A percentile compares a stretch with the other conserved stretches of the same genome.
phyloP scores from a whole-genome alignment of 768 basidiomycete genomes.

The Xerocomellus chrysenteron region DNA sequence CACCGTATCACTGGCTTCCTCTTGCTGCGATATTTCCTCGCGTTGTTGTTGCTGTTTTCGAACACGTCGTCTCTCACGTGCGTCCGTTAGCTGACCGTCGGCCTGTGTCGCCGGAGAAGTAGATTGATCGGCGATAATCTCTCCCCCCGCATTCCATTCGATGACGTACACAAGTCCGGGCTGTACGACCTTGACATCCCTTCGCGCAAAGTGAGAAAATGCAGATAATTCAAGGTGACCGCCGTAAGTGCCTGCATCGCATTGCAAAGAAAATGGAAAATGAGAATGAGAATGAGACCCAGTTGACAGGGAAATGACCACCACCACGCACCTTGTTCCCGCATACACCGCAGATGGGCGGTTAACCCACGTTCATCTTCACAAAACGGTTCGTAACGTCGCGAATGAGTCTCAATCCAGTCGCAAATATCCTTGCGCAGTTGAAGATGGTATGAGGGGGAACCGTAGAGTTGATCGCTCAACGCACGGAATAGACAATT shows the following conservation, averaged over 20 bases:
- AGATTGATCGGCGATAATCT: constrained; percentile 32
- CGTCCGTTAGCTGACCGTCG: constrained; percentile 27
- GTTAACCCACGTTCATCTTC: constrained; percentile 80
- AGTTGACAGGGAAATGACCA: not conserved
- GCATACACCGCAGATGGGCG: constrained; percentile 74
- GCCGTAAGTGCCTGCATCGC: constrained; percentile 73
- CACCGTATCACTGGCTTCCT: constrained; percentile 43
- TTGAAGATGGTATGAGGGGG: constrained; percentile 63
- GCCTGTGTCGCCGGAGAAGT: constrained; percentile 28
- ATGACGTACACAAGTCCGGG: constrained; percentile 91
- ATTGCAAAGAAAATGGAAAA: not conserved
- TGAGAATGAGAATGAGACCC: not conserved
- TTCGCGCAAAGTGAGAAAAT: constrained; percentile 75
- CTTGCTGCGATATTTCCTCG: constrained; percentile 22
- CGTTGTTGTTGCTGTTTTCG: constrained; percentile 39
- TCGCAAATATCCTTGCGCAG: constrained; percentile 78
- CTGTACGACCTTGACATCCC: constrained; percentile 90
- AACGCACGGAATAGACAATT: constrained; percentile 93
- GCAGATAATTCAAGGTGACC: constrained; percentile 93
- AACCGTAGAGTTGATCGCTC: constrained; percentile 83
- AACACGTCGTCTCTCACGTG: constrained; percentile 45
- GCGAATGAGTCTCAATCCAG: constrained; percentile 68
- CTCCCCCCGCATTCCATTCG: constrained; percentile 69
- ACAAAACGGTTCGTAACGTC: constrained; percentile 83
- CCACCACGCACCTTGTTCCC: constrained; percentile 59